A percentile compares a stretch with the other conserved stretches of the same genome.
Conservation (phyloP, 73 alveolate genomes). For the Loxodes magnus region DNA sequence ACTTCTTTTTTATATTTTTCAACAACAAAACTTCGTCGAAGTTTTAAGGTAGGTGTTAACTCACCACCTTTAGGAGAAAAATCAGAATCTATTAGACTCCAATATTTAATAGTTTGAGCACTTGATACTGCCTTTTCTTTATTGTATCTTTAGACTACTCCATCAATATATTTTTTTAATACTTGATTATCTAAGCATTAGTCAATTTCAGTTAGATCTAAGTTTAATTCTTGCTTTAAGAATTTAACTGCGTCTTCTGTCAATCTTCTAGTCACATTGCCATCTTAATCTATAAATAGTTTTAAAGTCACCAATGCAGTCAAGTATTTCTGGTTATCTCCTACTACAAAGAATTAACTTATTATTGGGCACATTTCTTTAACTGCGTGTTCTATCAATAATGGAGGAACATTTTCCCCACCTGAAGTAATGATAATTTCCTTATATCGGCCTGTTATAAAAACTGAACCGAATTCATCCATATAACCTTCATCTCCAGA, state of each 20-base stretch:
- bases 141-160: conserved; percentile 7
- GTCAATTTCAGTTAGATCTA: neutral
- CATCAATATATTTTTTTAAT: conserved; percentile 4
- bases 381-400: conserved; percentile 62
- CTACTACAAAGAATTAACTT: conserved; percentile 62
- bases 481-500: conserved; percentile 91
- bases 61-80: conserved; percentile 73
- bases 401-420: conserved; percentile 97
- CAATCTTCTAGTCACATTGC: conserved; percentile 37
- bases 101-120: conserved; percentile 61
- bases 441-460: conserved; percentile 48
- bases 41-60: conserved; percentile 77
- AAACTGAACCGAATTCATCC: conserved; percentile 63
- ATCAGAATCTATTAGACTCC: conserved; percentile 44
- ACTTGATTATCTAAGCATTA: neutral
- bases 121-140: conserved; percentile 8
- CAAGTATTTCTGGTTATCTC: conserved; percentile 58
- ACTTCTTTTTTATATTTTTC: conserved; percentile 42
- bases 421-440: conserved; percentile 90
- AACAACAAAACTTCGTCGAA: conserved; percentile 58
- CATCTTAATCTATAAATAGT: conserved; percentile 30
- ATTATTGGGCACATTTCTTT: conserved; percentile 61
- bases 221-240: conserved; percentile 14
- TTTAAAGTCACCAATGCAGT: conserved; percentile 45
- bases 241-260: conserved; percentile 41